A percentile compares a stretch with the other conserved stretches of the same genome.
Conservation (phyloP, 441 rosid genomes). For the Populus hybrid region DNA sequence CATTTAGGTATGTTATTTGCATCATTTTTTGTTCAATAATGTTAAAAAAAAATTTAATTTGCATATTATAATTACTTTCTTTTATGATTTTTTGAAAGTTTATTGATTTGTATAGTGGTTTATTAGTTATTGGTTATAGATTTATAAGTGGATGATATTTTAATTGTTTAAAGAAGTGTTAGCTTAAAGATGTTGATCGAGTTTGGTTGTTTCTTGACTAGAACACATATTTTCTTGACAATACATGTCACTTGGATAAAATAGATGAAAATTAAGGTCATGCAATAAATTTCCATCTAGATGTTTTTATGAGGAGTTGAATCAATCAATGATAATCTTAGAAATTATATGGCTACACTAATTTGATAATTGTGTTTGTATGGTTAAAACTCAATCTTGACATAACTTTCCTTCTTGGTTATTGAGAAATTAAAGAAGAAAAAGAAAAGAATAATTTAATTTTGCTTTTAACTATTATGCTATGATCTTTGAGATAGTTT, state of each 20-base stretch:
- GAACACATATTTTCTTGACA: constrained; percentile 10
- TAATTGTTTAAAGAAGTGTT: not conserved
- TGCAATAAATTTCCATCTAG: constrained; percentile 7
- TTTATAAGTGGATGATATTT: not conserved
- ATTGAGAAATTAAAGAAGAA: not conserved
- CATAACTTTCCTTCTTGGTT: not conserved
- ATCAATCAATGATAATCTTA: constrained; percentile 2
- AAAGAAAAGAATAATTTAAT: not conserved
- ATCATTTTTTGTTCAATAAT: not conserved
- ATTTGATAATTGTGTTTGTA: not conserved
- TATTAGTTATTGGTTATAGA: not conserved
- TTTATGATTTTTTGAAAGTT: not conserved
- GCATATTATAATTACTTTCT: not conserved
- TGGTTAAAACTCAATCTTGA: not conserved
- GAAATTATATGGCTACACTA: not conserved
- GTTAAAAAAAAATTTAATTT: not conserved
- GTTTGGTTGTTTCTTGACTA: not conserved
- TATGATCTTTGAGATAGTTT: not conserved
- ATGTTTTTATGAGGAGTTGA: not conserved
- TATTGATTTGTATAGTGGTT: not conserved
- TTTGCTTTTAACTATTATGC: not conserved
- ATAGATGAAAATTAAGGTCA: constrained; percentile 13
- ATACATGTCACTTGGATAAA: constrained; percentile 10
- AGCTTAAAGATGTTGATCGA: not conserved
- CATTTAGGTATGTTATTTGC: not conserved